A percentile compares a stretch with the other conserved stretches of the same genome.
Conservation (phyloP, 805 yeast species). For the Brettanomyces nanus region DNA sequence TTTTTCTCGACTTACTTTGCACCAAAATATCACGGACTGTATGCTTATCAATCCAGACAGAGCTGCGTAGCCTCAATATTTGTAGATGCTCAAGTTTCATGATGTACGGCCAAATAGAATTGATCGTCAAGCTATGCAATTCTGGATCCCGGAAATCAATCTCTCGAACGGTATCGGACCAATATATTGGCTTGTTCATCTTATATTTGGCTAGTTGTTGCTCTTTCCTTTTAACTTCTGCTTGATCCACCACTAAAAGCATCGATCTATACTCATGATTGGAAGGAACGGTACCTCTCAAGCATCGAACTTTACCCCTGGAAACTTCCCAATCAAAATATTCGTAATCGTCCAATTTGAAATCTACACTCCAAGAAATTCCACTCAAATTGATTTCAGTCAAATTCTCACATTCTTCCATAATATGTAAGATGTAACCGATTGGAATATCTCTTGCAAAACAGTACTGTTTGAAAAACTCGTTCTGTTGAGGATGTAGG, state of each 20-base stretch:
- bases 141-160: constrained; percentile 21
- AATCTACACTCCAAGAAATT: constrained; percentile 60
- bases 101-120: constrained; percentile 27
- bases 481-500: constrained; percentile 54
- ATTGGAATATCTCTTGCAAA: constrained; percentile 69
- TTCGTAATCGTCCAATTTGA: constrained; percentile 35
- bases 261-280: constrained; percentile 18
- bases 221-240: constrained; percentile 14
- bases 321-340: constrained; percentile 27
- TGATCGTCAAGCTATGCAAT: constrained; percentile 37
- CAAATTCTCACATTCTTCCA: constrained; percentile 61
- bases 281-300: constrained; percentile 4
- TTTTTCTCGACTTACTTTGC: constrained; percentile 11
- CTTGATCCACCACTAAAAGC: constrained; percentile 22
- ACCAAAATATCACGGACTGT: constrained; percentile 12
- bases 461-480: constrained; percentile 54
- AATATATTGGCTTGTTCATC: constrained; percentile 16
- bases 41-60: constrained; percentile 28
- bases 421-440: constrained; percentile 63
- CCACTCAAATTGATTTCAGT: constrained; percentile 47
- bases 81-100: constrained; percentile 13
- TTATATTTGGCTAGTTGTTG: constrained; percentile 7
- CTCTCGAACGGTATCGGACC: constrained; percentile 27
- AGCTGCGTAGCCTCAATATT: constrained; percentile 20
- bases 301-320: constrained; percentile 10